Evolutionary conservation across 1,284 basidiomycete species (phyloP).

Genomic region (Ustilago nuda): DNA sequence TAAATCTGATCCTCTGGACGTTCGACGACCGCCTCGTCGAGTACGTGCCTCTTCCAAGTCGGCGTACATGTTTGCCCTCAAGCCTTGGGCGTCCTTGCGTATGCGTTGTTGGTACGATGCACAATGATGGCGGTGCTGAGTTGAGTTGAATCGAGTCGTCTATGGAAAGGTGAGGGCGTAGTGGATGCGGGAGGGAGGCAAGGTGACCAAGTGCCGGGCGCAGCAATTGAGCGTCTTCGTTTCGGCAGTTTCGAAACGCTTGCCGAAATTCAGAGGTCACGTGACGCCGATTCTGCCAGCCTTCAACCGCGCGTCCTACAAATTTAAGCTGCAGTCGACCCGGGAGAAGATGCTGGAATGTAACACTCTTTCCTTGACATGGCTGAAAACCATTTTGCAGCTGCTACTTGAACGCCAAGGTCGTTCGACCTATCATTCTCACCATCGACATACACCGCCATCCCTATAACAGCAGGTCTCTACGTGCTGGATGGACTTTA

Average conservation of each 20-base stretch:
- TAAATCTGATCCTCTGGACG: conserved; percentile 31
- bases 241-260: not conserved
- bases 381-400: not conserved
- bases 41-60: conserved; percentile 61
- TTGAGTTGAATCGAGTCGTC: not conserved
- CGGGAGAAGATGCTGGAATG: conserved; percentile 3
- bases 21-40: conserved; percentile 21
- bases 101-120: not conserved
- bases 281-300: conserved; percentile 7
- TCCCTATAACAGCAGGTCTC: no score
- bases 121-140: not conserved
- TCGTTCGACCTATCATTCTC: not conserved
- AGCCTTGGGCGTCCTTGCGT: not conserved
- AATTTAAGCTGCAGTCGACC: conserved; percentile 11
- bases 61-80: conserved; percentile 52
- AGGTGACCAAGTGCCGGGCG: conserved; percentile 6
- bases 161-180: not conserved
- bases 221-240: not conserved
- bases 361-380: conserved; percentile 3
- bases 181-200: conserved; percentile 4
- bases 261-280: conserved; percentile 12
- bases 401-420: not conserved
- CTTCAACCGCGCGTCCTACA: conserved; percentile 26
- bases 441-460: not conserved
- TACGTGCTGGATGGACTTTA: conserved; percentile 57